Conservation (phyloP, 2,329 filamentous ascomycete species). For the Chaetomium strumarium region DNA sequence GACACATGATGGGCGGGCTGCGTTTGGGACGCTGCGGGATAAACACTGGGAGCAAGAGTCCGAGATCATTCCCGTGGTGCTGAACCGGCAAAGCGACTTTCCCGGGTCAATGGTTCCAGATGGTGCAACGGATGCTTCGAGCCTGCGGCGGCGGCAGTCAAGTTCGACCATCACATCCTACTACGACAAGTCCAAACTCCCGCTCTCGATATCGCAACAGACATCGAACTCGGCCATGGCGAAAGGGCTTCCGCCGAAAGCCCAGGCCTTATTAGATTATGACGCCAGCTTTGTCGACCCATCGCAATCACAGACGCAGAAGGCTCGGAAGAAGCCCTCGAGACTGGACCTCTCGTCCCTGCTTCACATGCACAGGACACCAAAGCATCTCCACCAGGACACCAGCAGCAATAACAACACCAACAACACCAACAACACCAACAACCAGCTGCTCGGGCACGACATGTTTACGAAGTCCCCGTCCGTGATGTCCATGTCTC, state of each 20-base stretch:
- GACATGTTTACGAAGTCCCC: constrained; percentile 39
- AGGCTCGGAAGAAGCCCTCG: constrained; percentile 38
- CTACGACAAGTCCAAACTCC: constrained; percentile 52
- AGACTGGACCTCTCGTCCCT: constrained; percentile 45
- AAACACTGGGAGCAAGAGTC: constrained; percentile 43
- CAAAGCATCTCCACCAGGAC: constrained; percentile 30
- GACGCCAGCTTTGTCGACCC: constrained; percentile 31
- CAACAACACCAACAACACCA: too few relatives aligned
- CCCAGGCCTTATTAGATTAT: constrained; percentile 42
- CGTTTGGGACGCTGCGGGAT: constrained; percentile 22
- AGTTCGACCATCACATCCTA: constrained; percentile 51
- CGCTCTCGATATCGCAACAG: constrained; percentile 53
- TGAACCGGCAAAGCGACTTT: constrained; percentile 22
- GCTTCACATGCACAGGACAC: constrained; percentile 30
- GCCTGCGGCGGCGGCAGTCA: constrained; percentile 44
- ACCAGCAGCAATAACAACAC: constrained; percentile 18
- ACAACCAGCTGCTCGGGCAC: constrained; percentile 30
- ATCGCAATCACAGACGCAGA: constrained; percentile 32
- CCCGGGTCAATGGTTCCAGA: constrained; percentile 23
- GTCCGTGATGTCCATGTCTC: constrained; percentile 36
- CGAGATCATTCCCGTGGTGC: constrained; percentile 37
- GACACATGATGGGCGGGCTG: constrained; percentile 22
- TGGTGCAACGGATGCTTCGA: constrained; percentile 36
- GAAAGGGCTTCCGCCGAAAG: constrained; percentile 46
- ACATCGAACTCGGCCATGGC: constrained; percentile 55